Evolutionary conservation across 2,329 filamentous ascomycete genomes (phyloP).

Genomic region (Sporothrix sp.): DNA sequence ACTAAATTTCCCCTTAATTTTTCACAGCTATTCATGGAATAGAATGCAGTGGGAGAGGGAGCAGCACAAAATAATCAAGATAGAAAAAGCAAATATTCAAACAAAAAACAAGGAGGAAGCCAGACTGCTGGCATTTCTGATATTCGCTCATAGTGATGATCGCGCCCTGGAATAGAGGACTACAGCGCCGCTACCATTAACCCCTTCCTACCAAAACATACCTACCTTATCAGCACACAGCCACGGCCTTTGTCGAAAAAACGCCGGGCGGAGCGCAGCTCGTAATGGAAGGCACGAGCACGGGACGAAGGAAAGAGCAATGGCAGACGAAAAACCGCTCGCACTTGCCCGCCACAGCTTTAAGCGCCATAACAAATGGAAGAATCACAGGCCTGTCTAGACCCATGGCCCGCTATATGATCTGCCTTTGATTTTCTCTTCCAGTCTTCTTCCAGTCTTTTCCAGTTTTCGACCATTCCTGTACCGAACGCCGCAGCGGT

Average conservation of each 20-base stretch:
- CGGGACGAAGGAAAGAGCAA: background rate
- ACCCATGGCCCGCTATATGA: too few species aligned
- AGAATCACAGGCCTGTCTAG: too few species aligned
- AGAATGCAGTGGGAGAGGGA: too few species aligned
- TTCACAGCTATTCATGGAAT: too few species aligned
- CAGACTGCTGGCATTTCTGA: background rate
- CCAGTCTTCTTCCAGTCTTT: background rate
- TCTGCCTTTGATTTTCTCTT: background rate
- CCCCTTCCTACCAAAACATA: too few species aligned
- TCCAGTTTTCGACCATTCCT: too few species aligned
- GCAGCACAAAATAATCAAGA: constrained; percentile 8
- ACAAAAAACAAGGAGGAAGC: background rate
- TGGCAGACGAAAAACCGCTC: background rate
- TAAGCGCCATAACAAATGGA: constrained; percentile 1
- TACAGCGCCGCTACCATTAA: too few species aligned
- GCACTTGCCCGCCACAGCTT: too few species aligned
- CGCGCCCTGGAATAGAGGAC: background rate
- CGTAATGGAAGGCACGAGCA: background rate
- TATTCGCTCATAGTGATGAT: background rate
- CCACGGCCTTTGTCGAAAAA: too few species aligned
- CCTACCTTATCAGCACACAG: too few species aligned
- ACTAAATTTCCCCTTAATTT: background rate
- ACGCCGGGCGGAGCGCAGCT: too few species aligned
- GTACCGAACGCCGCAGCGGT: too few species aligned
- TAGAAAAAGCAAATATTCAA: background rate